Base-by-base conservation (phyloP, 805 yeast genomes). In the Wickerhamomyces chambardii region DNA sequence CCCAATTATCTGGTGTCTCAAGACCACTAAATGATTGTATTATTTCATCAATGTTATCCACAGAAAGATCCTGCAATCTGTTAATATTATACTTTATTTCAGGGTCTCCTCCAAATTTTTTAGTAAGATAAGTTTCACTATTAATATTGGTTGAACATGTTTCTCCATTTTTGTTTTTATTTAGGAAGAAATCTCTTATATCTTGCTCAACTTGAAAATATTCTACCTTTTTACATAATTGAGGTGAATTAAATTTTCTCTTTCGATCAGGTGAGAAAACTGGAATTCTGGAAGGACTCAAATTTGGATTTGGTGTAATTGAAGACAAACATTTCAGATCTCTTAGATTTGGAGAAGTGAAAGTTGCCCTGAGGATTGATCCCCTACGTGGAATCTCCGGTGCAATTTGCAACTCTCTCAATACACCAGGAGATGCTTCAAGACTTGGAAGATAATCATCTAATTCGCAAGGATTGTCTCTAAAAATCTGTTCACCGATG, bases 1-100 rank as follows among this genome's bases (percentile, higher is more conserved):
- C 33, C 55, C 53, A 51, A 32, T 47, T 48, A n/a, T 37, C 43
- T 1, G 53, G 42, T 1, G 46, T 41, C 25, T 48, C 54, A 31
- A 33, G 39, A 0, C 44, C 50, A 7, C 29, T 25, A 17, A 36
- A 51, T 1, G 33, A 11, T 0, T 11, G 4, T 8, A 50, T 10
- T 0, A 46, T 14, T 1, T 16, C 9, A 14, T 47, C 43, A 19
- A 48, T 41, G 3, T 41, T 39, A 1, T 25, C 33, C 3, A 8
- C 26, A 8, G 34, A 27, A 12, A 50, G 30, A 1, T 8, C 7
- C 2, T 36, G 35, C 14, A 50, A 35, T 2, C 19, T 5, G 3
- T 33, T 33, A 4, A 36, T 38, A 14, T 37, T 34, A 12, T 41
- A 16, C 0, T 15, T 10, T 6, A 51, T 27, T 2, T 36, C 39